phyloP scores from a whole-genome alignment of 805 yeast species.

The Schizosaccharomyces lindneri region DNA sequence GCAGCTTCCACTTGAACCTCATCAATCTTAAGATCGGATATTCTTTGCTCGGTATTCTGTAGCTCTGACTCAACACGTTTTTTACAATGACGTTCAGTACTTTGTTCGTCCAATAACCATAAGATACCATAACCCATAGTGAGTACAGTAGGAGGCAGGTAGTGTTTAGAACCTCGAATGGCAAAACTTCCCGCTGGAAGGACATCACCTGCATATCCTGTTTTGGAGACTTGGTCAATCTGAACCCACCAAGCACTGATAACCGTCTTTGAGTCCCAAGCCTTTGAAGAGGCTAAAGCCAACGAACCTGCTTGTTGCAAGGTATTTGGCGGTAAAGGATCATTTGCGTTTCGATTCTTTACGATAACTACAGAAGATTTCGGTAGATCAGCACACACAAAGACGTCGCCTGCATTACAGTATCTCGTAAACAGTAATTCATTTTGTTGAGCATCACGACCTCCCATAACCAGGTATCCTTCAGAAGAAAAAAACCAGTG shows the following conservation, averaged over 20 bases:
- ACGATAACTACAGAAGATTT: conserved; percentile 56
- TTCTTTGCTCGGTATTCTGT: neutral
- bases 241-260: conserved; percentile 63
- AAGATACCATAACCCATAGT: conserved; percentile 75
- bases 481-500: conserved; percentile 86
- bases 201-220: conserved; percentile 22
- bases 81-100: conserved; percentile 8
- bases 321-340: conserved; percentile 52
- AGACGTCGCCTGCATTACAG: conserved; percentile 44
- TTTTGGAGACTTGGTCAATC: conserved; percentile 43
- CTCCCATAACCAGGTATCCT: conserved; percentile 59
- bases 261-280: conserved; percentile 72
- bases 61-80: neutral
- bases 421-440: conserved; percentile 62
- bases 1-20: conserved; percentile 3
- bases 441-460: conserved; percentile 55
- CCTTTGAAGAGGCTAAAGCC: conserved; percentile 55
- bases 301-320: conserved; percentile 73
- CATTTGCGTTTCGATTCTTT: conserved; percentile 36
- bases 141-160: conserved; percentile 48
- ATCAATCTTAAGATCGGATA: neutral
- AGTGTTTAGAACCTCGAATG: conserved; percentile 28
- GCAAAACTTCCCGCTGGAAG: conserved; percentile 39
- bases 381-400: conserved; percentile 50
- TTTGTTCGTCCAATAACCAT: conserved; percentile 41